Conservation (phyloP, 345 rosid genomes). For the Aquilaria malaccensis region DNA sequence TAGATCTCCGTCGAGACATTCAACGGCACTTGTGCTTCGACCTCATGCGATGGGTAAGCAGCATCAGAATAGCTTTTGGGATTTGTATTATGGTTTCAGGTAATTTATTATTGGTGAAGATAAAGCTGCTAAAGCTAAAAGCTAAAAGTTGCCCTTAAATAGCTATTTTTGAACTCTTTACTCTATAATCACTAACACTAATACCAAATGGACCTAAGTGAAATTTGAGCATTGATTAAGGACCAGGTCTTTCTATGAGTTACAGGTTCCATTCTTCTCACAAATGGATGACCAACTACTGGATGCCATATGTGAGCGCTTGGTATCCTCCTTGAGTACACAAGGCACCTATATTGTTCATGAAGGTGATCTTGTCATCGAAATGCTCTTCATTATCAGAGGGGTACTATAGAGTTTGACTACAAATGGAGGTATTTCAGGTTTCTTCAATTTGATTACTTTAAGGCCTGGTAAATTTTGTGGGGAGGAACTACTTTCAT, state of each 20-base stretch:
- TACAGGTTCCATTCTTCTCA: constrained; percentile 87
- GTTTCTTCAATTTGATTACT: constrained; percentile 82
- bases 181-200: too few relatives aligned
- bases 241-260: neutral
- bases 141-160: too few relatives aligned
- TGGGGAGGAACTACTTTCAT: too few relatives aligned
- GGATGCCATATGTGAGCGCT: constrained; percentile 90
- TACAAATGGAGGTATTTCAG: constrained; percentile 86
- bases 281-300: constrained; percentile 97
- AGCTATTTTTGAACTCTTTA: too few relatives aligned
- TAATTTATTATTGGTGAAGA: too few relatives aligned
- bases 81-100: too few relatives aligned
- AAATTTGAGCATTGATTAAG: too few relatives aligned
- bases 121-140: too few relatives aligned
- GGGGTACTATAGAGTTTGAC: constrained; percentile 89
- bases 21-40: constrained; percentile 88
- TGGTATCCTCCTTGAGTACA: constrained; percentile 73
- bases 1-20: constrained; percentile 88
- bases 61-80: neutral
- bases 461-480: constrained; percentile 19
- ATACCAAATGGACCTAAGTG: too few relatives aligned
- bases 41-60: constrained; percentile 82
- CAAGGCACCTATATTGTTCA: constrained; percentile 80
- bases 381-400: constrained; percentile 90
- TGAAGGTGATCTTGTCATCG: constrained; percentile 86